phyloP scores from a whole-genome alignment of 2,329 filamentous ascomycete genomes.

The Sphaerostilbella broomeana region DNA sequence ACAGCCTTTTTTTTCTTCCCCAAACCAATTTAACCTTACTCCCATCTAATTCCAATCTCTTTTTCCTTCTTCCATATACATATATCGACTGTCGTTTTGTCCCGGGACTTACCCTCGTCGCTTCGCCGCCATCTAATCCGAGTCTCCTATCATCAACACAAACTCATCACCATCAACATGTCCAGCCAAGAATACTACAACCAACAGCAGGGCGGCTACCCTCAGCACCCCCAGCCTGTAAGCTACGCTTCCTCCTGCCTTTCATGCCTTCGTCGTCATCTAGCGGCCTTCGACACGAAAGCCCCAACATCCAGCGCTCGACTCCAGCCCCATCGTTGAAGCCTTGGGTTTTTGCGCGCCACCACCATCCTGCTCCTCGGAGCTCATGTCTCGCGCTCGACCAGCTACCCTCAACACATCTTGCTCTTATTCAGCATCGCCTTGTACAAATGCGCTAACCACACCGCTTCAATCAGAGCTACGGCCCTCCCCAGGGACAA shows the following conservation, averaged over 20 bases:
- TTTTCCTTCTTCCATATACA: neutral
- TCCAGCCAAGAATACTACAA: slow-evolving; percentile 38
- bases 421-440: too few species aligned
- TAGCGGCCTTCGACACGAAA: neutral
- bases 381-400: neutral
- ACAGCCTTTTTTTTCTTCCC: neutral
- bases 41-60: neutral
- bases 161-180: slow-evolving; percentile 23
- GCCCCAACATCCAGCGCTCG: too few species aligned
- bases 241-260: slow-evolving; percentile 14
- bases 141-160: neutral
- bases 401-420: too few species aligned
- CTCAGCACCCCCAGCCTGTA: slow-evolving; percentile 36
- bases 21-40: neutral
- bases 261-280: neutral
- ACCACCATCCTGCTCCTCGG: slow-evolving; percentile 1
- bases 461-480: slow-evolving; percentile 21
- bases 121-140: slow-evolving; percentile 4
- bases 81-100: neutral
- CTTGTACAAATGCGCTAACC: slow-evolving; percentile 17
- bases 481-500: slow-evolving; percentile 27
- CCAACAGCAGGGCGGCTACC: slow-evolving; percentile 22
- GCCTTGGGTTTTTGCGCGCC: too few species aligned
- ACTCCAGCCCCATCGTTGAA: too few species aligned
- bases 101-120: neutral